phyloP scores from a whole-genome alignment of 768 basidiomycete genomes.

The Trametes sanguinea region DNA sequence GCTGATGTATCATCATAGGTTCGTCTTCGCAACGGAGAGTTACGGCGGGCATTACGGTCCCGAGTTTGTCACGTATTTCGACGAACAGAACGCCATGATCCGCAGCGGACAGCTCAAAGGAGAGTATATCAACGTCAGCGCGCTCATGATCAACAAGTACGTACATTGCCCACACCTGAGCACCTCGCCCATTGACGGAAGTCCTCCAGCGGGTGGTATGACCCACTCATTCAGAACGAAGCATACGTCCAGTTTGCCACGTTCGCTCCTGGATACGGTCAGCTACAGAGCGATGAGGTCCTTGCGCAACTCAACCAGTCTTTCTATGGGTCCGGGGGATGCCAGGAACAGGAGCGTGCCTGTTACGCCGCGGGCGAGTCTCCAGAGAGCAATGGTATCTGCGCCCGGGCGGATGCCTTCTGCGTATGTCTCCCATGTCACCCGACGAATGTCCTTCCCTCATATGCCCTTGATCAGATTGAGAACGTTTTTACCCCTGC shows the following conservation, averaged over 20 bases:
- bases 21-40: slow-evolving; percentile 65
- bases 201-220: slow-evolving; percentile 57
- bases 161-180: background rate
- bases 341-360: slow-evolving; percentile 52
- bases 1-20: slow-evolving; percentile 37
- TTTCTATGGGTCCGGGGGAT: slow-evolving; percentile 52
- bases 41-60: slow-evolving; percentile 73
- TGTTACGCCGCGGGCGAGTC: slow-evolving; percentile 58
- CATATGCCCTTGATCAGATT: slow-evolving; percentile 33
- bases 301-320: slow-evolving; percentile 49
- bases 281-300: slow-evolving; percentile 50
- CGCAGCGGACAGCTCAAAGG: slow-evolving; percentile 45
- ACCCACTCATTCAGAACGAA: slow-evolving; percentile 62
- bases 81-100: slow-evolving; percentile 61
- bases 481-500: slow-evolving; percentile 52
- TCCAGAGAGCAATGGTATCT: slow-evolving; percentile 49
- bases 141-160: slow-evolving; percentile 54
- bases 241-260: slow-evolving; percentile 63
- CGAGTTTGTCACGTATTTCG: slow-evolving; percentile 62
- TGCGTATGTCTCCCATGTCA: slow-evolving; percentile 44
- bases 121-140: slow-evolving; percentile 54
- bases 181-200: background rate
- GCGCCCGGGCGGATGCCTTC: slow-evolving; percentile 51
- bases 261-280: slow-evolving; percentile 67
- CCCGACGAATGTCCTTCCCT: too few relatives aligned